phyloP scores from a whole-genome alignment of 257 asterid species.

The Solanum neorickii region DNA sequence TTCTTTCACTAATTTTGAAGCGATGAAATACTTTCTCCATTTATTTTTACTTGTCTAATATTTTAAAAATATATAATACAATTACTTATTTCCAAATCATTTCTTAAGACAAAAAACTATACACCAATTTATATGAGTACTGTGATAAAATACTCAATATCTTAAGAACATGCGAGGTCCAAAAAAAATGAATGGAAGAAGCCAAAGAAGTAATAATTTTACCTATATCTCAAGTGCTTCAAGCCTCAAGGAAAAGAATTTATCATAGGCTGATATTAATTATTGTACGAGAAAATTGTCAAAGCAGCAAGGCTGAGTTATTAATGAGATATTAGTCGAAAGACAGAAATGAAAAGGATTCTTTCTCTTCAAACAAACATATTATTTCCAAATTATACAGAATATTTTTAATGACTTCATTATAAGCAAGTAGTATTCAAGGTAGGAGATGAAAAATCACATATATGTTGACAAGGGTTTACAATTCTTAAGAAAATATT shows the following conservation, averaged over 20 bases:
- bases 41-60: no score
- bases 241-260: background rate
- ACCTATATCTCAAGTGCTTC: background rate
- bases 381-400: background rate
- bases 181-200: background rate
- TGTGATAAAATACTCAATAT: background rate
- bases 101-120: no score
- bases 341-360: background rate
- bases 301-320: background rate
- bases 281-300: background rate
- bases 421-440: background rate
- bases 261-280: background rate
- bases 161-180: background rate
- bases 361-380: no score
- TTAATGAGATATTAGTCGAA: background rate
- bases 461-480: background rate
- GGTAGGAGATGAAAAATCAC: background rate
- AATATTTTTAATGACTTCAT: no score
- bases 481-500: background rate
- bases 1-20: no score
- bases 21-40: no score
- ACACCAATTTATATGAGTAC: background rate
- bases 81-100: no score
- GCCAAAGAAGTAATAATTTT: background rate
- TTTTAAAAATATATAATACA: no score